These are phyloP conservation scores for Tuber magnatum DNA, from an alignment of 495 filamentous ascomycete genomes.

Conservation along the genomic window DNA sequence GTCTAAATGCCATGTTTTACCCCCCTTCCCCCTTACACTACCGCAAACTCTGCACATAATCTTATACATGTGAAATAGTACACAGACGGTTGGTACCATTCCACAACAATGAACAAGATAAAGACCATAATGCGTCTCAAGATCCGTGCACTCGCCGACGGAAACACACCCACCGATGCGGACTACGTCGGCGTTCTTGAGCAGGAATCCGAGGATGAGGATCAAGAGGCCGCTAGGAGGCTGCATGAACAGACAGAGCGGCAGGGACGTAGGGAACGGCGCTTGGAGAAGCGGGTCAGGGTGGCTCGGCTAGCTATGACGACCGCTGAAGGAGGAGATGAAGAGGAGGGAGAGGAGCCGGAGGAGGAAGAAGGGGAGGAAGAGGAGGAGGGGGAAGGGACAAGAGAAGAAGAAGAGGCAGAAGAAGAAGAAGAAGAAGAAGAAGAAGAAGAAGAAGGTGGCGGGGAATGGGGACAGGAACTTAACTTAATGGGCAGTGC, in stretches of 20 bases:
- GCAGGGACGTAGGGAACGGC: constrained; percentile 18
- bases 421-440: constrained; percentile 26
- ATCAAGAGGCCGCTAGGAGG: constrained; percentile 28
- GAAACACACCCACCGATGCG: constrained; percentile 40
- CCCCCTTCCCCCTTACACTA: constrained; percentile 41
- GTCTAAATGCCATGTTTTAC: constrained; percentile 45
- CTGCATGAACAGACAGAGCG: constrained; percentile 24
- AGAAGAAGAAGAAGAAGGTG: constrained; percentile 6
- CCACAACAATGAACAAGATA: constrained; percentile 68
- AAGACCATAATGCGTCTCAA: constrained; percentile 81
- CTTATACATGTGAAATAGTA: constrained; percentile 47
- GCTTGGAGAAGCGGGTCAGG: constrained; percentile 13
- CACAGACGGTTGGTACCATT: constrained; percentile 69
- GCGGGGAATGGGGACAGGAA: constrained; percentile 18
- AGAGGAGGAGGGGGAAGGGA: constrained; percentile 15
- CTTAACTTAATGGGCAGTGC: background rate
- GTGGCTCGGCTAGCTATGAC: constrained; percentile 27
- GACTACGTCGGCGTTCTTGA: constrained; percentile 46
- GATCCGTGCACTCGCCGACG: constrained; percentile 50
- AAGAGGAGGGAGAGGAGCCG: constrained; percentile 42
- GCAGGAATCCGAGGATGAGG: constrained; percentile 40
- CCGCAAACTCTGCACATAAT: constrained; percentile 42
- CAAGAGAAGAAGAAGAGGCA: constrained; percentile 17
- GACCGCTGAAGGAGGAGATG: constrained; percentile 41
- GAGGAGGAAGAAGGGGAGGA: constrained; percentile 21